Evolutionary conservation across 2,329 filamentous ascomycete species (phyloP).

Genomic region (Phaeosphaeriaceae sp.): DNA sequence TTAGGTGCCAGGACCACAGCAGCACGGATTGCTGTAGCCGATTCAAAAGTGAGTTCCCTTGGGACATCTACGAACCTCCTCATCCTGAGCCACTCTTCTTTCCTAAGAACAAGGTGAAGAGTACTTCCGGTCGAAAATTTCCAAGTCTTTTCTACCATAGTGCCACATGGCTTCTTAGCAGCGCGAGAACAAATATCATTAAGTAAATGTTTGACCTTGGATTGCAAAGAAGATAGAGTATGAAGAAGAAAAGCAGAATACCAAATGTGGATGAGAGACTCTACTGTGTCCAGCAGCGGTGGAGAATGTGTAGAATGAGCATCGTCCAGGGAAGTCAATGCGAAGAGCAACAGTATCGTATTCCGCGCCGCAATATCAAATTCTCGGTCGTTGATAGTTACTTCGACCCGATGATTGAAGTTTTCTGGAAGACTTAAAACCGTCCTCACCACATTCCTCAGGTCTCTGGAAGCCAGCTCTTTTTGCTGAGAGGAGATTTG

Average conservation of each 20-base stretch:
- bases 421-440: slow-evolving; percentile 1
- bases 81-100: slow-evolving; percentile 3
- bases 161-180: not conserved
- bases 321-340: slow-evolving; percentile 2
- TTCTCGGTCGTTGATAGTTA: slow-evolving; percentile 9
- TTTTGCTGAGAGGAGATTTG: slow-evolving; percentile 6
- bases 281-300: not conserved
- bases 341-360: slow-evolving; percentile 4
- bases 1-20: slow-evolving; percentile 1
- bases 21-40: not conserved
- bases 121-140: not conserved
- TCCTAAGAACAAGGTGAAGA: not conserved
- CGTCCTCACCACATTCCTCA: slow-evolving; percentile 6
- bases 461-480: slow-evolving; percentile 4
- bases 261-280: slow-evolving; percentile 5
- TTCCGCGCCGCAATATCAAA: slow-evolving; percentile 9
- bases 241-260: slow-evolving; percentile 5
- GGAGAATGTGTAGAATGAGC: not conserved
- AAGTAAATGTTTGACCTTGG: not conserved
- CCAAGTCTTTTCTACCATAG: not conserved
- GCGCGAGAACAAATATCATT: not conserved
- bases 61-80: not conserved
- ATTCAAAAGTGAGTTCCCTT: not conserved
- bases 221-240: not conserved
- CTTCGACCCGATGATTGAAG: not conserved